Evolutionary conservation across 2,329 filamentous ascomycete genomes (phyloP), one percentile per base, ranked within the genome.

Genomic region (Fusarium equiseti): DNA sequence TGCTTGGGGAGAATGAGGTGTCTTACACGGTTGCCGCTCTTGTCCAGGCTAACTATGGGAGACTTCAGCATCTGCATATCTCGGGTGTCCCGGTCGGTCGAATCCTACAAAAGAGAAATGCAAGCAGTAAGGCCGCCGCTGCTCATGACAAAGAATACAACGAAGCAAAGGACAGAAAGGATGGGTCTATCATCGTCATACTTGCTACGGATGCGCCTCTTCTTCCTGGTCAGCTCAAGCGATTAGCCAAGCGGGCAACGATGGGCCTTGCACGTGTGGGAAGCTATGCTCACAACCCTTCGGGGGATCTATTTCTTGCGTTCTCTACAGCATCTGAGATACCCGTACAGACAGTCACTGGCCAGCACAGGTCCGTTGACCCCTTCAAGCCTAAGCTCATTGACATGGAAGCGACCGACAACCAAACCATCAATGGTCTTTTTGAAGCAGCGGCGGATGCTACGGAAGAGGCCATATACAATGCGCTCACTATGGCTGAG

Each of bases 401-500:
- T 49, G 50, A 75, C 0, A 79, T 74, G 20, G 52, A 54, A 9
- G 52, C 40, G 16, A 45, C 40, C 3, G 86, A 90, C 68, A 88
- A 90, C 71, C 80, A 84, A 54, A 88, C 85, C 6, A 89, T 91
- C 64, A 89, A 90, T 69, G 83, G 84, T 0, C 77, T 90, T 61
- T 89, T 92, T 62, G 85, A 90, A 75, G 89, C 88, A 3, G 85
- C 83, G 4, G 87, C 87, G 0, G 89, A 92, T 73, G 86, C 86
- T 0, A 88, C 88, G 0, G 89, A 92, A 73, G 90, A 92, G 78
- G 85, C 88, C 2, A 90, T 92, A 58, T 86, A 90, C 67, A 92
- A 92, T 75, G 84, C 86, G 0, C 77, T 91, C 11, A 89, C 84
- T 66, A 89, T 87, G 81, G 88, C 89, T 2, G 85, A 89, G 71